Percentiles rank a stretch among this genome's conserved stretches.
phyloP scores from a whole-genome alignment of 1,284 basidiomycete genomes.

The Cryptococcus amylolentus region DNA sequence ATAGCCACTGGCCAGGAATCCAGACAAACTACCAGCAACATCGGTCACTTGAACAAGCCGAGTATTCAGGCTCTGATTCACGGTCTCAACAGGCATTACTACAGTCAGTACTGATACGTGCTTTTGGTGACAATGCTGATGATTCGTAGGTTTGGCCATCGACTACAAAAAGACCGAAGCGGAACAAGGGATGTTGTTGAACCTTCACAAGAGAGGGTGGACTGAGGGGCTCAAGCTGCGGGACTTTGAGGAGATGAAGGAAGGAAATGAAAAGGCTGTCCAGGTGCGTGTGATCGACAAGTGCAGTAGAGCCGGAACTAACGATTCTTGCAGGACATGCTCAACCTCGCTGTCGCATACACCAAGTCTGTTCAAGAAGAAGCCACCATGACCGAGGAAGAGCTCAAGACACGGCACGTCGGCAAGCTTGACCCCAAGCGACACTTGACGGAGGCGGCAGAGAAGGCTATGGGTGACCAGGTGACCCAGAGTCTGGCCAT shows the following conservation, averaged over 20 bases:
- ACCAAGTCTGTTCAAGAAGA: constrained; percentile 96
- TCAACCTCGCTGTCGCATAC: constrained; percentile 82
- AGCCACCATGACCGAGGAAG: constrained; percentile 80
- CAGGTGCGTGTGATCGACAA: constrained; percentile 59
- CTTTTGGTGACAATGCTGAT: background rate
- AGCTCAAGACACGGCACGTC: constrained; percentile 92
- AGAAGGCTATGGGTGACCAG: constrained; percentile 92
- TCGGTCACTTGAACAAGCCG: constrained; percentile 98
- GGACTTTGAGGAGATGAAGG: constrained; percentile 81
- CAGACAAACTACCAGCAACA: constrained; percentile 95
- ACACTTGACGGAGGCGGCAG: constrained; percentile 93
- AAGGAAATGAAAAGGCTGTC: constrained; percentile 82
- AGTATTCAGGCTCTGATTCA: constrained; percentile 96
- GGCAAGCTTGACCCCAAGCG: constrained; percentile 97
- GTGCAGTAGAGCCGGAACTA: background rate
- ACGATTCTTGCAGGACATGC: constrained; percentile 68
- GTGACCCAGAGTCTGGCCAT: constrained; percentile 90
- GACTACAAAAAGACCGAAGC: constrained; percentile 96
- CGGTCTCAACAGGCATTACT: constrained; percentile 93
- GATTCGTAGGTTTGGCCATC: constrained; percentile 67
- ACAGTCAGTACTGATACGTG: constrained; percentile 54
- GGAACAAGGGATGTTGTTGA: constrained; percentile 97
- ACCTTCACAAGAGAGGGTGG: constrained; percentile 96
- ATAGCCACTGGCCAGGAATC: constrained; percentile 86
- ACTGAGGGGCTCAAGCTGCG: constrained; percentile 87